Evolutionary conservation across 495 filamentous ascomycete species (phyloP), one percentile per base, ranked within the genome.

Genomic region (Hypoxylon trugodes): DNA sequence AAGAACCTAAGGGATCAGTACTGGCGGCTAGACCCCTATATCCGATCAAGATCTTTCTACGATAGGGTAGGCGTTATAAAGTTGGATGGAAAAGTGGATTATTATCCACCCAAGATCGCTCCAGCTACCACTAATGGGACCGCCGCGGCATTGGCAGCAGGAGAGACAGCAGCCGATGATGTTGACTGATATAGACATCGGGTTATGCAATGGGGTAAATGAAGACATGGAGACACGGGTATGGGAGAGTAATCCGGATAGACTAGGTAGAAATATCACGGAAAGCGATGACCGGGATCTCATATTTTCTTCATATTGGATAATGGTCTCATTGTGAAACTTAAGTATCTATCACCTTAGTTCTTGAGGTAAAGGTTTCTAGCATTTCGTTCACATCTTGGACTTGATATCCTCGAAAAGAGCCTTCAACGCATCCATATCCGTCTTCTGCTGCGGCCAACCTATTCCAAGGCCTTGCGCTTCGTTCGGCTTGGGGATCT

Each of bases 401-500:
- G 87, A 69, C 85, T 94, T 96, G 67, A 98, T 77, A 51, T 94
- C 89, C 75, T 92, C 91, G 57, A 79, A 78, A 62, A 95, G 78
- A 57, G 82, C 87, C 84, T 93, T 93, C 58, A 98, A 74, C 74
- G 85, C 84, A 6, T 90, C 90, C 89, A 94, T 96, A 67, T 97
- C 89, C 3, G 86, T 81, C 61, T 76, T 74, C 80, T 93, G 81
- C 49, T 86, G 76, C 30, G 93, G 92, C 95, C 95, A 98, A 19
- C 78, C 72, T 56, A 99, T 83, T 18, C 81, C 85, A 37, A 99
- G 77, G 13, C 95, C 95, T 73, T 98, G 90, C 46, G 80, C 66
- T 63, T 87, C 79, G 73, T 93, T 96, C 41, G 96, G 95, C 81
- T 99, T 99, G 48, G 96, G 95, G 65, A 98, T 99, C 91, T 93